These are phyloP conservation scores for Pyrenochaeta sp. DNA, from an alignment of 2,329 filamentous ascomycete species.

Conservation along the genomic window DNA sequence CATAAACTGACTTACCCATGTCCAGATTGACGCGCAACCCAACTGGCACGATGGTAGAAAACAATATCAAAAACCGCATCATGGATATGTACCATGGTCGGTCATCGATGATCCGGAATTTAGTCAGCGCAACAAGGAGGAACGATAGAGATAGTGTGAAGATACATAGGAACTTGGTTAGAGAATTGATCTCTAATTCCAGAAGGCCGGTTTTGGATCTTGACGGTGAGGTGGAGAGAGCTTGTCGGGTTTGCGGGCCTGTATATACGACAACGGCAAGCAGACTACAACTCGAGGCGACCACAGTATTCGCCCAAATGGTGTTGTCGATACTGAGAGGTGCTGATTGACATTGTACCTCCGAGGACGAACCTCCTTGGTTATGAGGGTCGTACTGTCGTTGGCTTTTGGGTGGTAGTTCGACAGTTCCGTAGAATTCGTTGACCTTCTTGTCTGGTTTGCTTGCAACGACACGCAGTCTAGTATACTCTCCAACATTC, in stretches of 20 bases:
- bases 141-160: conserved; percentile 88
- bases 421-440: conserved; percentile 89
- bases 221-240: conserved; percentile 89
- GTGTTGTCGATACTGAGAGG: conserved; percentile 95
- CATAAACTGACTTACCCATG: conserved; percentile 96
- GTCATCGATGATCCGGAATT: conserved; percentile 72
- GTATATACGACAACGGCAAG: conserved; percentile 94
- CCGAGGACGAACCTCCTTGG: conserved; percentile 25
- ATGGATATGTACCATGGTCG: conserved; percentile 94
- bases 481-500: conserved; percentile 72
- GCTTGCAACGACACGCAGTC: conserved; percentile 77
- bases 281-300: conserved; percentile 90
- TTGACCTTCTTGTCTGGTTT: conserved; percentile 95
- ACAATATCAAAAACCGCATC: conserved; percentile 96
- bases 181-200: conserved; percentile 94
- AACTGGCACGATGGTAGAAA: conserved; percentile 99
- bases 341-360: conserved; percentile 61
- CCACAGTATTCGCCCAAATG: conserved; percentile 97
- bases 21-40: conserved; percentile 96
- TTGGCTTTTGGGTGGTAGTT: conserved; percentile 68
- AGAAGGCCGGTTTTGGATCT: conserved; percentile 93
- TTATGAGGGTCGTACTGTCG: conserved; percentile 57
- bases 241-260: conserved; percentile 90
- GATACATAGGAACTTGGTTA: conserved; percentile 94
- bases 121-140: conserved; percentile 85